Base-by-base conservation (phyloP, 2,329 filamentous ascomycete genomes). In the Trichoderma cornu-damae region DNA sequence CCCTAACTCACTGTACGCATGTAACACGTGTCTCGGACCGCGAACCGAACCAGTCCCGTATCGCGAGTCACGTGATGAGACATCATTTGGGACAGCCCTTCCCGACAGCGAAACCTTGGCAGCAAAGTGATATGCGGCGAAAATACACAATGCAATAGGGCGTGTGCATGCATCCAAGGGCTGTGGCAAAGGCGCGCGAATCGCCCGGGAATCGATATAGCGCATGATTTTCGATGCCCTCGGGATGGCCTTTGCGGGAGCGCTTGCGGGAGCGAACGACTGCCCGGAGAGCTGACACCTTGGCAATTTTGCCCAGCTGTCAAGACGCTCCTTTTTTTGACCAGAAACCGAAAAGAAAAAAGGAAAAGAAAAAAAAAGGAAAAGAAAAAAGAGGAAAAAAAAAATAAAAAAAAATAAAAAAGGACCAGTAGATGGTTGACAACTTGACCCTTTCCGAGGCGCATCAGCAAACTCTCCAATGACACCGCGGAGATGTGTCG, bases 401-500 rank as follows among this genome's bases (percentile, higher is more conserved):
- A n/a, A n/a, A n/a, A n/a, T n/a, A n/a, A n/a, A n/a, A n/a, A n/a
- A n/a, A n/a, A 18, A 12, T 28, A 20, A 28, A 38, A 42, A 28
- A 54, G n/a, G 22, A 44, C 38, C 40, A 44, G 52, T 47, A 38
- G 11, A 54, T n/a, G 28, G 2, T 37, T 26, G 32, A 16, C n/a
- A n/a, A n/a, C 9, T n/a, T 46, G 28, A 32, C 14, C 24, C 3
- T 32, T 20, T 5, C 18, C 5, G 5, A 28, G 35, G 35, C 35
- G 16, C 20, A 53, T 32, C 18, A 12, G 24, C 18, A 7, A 12
- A 16, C 22, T 38, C 32, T 47, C 51, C 40, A 46, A 55, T 32
- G 30, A 26, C 38, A 18, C 40, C 52, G 42, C 52, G 42, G 52
- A 55, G 52, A 46, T 22, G 34, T 22, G 12, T 46, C 28, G 32